Evolutionary conservation across 2,329 filamentous ascomycete species (phyloP).

Genomic region (Cladosporium colombiae): DNA sequence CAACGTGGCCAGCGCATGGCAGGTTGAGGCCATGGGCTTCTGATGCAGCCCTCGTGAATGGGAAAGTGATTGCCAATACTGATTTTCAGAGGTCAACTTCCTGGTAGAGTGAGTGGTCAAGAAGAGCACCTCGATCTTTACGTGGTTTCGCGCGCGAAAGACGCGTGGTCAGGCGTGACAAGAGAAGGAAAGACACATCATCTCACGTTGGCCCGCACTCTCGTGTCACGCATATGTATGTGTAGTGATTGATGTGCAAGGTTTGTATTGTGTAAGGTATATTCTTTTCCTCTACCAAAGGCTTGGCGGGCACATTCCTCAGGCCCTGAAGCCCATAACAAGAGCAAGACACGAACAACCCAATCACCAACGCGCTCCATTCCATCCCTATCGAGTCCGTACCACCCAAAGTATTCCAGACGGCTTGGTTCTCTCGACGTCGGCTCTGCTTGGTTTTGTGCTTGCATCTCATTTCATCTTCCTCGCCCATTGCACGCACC

Average conservation of each 20-base stretch:
- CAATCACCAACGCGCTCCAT: slow-evolving; percentile 10
- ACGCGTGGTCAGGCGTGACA: background rate
- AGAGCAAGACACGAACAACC: slow-evolving; percentile 16
- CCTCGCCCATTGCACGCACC: background rate
- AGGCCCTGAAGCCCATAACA: slow-evolving; percentile 3
- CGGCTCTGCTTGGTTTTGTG: background rate
- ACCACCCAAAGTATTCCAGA: background rate
- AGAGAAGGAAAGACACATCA: background rate
- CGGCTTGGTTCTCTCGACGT: background rate
- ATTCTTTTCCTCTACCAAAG: background rate
- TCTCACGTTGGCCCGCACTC: background rate
- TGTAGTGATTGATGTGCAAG: background rate
- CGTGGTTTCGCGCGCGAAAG: background rate
- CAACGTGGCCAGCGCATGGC: background rate
- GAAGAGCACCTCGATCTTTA: background rate
- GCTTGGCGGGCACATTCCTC: slow-evolving; percentile 18
- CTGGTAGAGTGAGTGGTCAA: background rate
- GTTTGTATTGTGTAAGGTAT: background rate
- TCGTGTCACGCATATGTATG: background rate
- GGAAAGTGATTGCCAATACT: too few relatives aligned
- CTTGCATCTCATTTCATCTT: background rate
- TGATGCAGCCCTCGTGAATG: too few relatives aligned
- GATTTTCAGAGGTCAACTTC: background rate
- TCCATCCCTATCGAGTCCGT: background rate
- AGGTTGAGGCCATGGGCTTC: too few relatives aligned